phyloP scores from a whole-genome alignment of 1,284 basidiomycete species.

The Ceratobasidium sp. region DNA sequence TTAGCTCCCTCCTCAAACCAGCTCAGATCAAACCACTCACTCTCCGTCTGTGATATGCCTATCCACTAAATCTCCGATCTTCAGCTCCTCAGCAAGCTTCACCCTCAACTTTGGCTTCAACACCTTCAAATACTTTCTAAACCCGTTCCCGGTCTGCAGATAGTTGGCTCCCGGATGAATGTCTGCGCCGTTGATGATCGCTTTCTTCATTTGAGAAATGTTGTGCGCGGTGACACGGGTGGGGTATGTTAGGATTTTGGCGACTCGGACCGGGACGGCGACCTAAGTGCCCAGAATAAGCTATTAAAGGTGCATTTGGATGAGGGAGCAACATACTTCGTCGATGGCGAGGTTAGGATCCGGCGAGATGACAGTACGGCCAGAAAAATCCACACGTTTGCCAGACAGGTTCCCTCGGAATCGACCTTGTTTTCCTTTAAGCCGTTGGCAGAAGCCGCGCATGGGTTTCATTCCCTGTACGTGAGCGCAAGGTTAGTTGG shows the following conservation, averaged over 20 bases:
- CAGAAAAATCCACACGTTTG: constrained; percentile 99
- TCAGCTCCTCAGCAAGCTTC: constrained; percentile 77
- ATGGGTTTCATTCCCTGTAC: constrained; percentile 83
- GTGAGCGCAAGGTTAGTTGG: not conserved
- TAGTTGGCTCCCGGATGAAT: constrained; percentile 97
- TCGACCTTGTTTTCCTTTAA: constrained; percentile 99
- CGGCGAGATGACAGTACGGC: constrained; percentile 97
- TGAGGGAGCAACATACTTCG: constrained; percentile 58
- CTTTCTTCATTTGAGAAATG: constrained; percentile 76
- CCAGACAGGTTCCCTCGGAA: constrained; percentile 98
- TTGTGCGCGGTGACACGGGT: constrained; percentile 95
- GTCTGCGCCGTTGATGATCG: constrained; percentile 89
- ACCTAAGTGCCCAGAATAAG: constrained; percentile 56
- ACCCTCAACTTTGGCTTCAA: constrained; percentile 63
- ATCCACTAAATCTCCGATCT: constrained; percentile 89
- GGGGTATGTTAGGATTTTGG: constrained; percentile 95
- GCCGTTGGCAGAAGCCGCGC: constrained; percentile 94
- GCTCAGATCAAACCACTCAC: constrained; percentile 51
- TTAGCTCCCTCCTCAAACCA: not conserved
- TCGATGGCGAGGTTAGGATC: constrained; percentile 98
- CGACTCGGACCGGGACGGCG: constrained; percentile 94
- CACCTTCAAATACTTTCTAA: constrained; percentile 88
- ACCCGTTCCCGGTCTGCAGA: constrained; percentile 69
- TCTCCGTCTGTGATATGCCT: constrained; percentile 96
- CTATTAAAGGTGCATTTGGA: not conserved